A percentile compares a stretch with the other conserved stretches of the same genome.
phyloP scores from a whole-genome alignment of 768 basidiomycete genomes.

The Hypholoma fasciculare region DNA sequence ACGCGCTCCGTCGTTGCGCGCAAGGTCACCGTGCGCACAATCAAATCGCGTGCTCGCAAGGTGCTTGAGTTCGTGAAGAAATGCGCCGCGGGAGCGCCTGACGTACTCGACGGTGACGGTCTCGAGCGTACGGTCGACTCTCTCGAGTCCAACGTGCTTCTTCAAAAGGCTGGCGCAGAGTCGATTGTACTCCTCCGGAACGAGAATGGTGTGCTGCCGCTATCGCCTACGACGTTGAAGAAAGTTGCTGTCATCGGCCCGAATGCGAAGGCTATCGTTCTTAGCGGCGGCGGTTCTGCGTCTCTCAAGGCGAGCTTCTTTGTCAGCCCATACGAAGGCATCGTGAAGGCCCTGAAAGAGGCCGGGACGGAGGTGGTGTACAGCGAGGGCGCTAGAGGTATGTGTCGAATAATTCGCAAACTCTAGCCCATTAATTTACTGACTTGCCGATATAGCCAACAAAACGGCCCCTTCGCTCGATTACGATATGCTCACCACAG shows the following conservation, averaged over 20 bases:
- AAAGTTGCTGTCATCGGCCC: slow-evolving; percentile 78
- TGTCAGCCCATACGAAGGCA: slow-evolving; percentile 75
- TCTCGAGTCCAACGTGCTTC: slow-evolving; percentile 58
- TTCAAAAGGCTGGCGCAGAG: slow-evolving; percentile 67
- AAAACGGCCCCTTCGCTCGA: slow-evolving; percentile 69
- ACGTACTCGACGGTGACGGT: slow-evolving; percentile 74
- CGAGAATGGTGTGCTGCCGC: slow-evolving; percentile 51
- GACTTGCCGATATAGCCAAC: slow-evolving; percentile 42
- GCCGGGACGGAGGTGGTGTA: slow-evolving; percentile 52
- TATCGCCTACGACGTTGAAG: slow-evolving; percentile 48
- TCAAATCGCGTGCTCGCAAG: slow-evolving; percentile 66
- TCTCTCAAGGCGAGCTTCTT: slow-evolving; percentile 76
- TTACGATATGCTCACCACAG: slow-evolving; percentile 57
- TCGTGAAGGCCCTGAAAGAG: slow-evolving; percentile 54
- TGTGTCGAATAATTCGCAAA: slow-evolving; percentile 13
- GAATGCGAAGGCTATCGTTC: slow-evolving; percentile 61
- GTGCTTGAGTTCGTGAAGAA: slow-evolving; percentile 73
- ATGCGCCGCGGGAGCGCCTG: slow-evolving; percentile 64
- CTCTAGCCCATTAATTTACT: neutral
- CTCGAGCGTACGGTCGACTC: slow-evolving; percentile 62
- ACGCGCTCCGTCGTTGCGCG: slow-evolving; percentile 58
- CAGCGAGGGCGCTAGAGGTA: slow-evolving; percentile 70
- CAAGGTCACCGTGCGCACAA: slow-evolving; percentile 62
- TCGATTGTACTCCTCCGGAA: slow-evolving; percentile 81
- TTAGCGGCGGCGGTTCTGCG: slow-evolving; percentile 75